These are phyloP conservation scores for Ogataea chonburiensis DNA, from an alignment of 805 yeast species.

Conservation along the genomic window DNA sequence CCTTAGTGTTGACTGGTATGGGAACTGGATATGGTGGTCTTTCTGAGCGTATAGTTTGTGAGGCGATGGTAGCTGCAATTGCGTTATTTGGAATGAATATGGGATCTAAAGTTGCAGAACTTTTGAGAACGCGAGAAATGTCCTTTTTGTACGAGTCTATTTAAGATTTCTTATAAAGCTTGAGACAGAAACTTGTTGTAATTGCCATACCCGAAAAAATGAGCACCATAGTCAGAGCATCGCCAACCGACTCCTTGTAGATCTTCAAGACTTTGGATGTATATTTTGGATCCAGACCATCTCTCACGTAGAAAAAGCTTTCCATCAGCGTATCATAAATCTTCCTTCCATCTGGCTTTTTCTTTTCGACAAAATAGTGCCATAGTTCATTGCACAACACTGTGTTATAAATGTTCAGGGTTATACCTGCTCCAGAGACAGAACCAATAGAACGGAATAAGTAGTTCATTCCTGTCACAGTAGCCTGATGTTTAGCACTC, in stretches of 20 bases:
- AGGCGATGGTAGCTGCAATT: constrained; percentile 38
- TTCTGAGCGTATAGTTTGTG: constrained; percentile 33
- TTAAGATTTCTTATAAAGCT: constrained; percentile 15
- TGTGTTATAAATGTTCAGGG: constrained; percentile 38
- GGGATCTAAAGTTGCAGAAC: constrained; percentile 1
- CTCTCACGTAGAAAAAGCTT: constrained; percentile 30
- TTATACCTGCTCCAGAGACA: constrained; percentile 45
- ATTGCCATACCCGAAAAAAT: constrained; percentile 29
- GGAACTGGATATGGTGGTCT: constrained; percentile 42
- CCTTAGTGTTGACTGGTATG: constrained; percentile 37
- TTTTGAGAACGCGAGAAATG: constrained; percentile 20
- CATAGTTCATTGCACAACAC: constrained; percentile 33
- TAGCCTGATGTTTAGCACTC: constrained; percentile 45
- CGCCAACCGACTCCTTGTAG: constrained; percentile 29
- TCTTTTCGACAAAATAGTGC: constrained; percentile 30
- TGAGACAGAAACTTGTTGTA: constrained; percentile 24
- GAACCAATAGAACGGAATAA: constrained; percentile 50
- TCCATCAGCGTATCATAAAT: constrained; percentile 24
- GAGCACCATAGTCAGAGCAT: constrained; percentile 26
- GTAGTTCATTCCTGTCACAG: constrained; percentile 49
- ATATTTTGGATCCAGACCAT: constrained; percentile 30
- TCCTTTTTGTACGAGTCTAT: too few species aligned
- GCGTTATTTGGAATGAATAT: constrained; percentile 24
- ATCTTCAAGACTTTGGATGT: constrained; percentile 30
- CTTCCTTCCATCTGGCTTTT: constrained; percentile 25